Evolutionary conservation across 106 monocot genomes (phyloP), one percentile per base, ranked within the genome.

Genomic region (Alisma plantagoaquatica): DNA sequence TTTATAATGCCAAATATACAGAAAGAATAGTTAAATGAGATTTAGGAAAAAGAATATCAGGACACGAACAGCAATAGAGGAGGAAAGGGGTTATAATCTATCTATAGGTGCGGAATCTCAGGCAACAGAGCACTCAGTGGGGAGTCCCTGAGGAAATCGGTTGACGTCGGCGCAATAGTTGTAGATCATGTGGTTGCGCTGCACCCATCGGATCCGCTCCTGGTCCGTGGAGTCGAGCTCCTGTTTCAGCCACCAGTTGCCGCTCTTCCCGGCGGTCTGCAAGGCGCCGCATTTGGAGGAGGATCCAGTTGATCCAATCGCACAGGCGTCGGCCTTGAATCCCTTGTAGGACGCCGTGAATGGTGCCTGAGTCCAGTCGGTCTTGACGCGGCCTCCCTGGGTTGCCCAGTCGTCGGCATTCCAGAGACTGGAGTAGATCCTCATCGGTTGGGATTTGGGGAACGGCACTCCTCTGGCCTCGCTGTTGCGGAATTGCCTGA

Each of bases 351-450:
- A 17, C 11, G 60, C 30, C 11, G 20, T 31, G 47, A 61, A 61
- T 14, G 60, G 60, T 4, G 60, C 60, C 47, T 48, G 27, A 23
- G 31, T 41, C 60, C 60, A 61, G 45, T 61, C 47, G 3, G 60
- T 61, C 60, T 61, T 61, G 17, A 61, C 60, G 28, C 29, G 60
- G 8, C 60, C 60, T 16, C 60, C 60, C 21, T 15, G 11, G 1
- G 60, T 61, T 1, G 60, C 60, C 60, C 60, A 61, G 11, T 61
- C 46, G 15, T 61, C 60, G 6, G 60, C 60, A 20, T 47, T 48
- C 60, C 60, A 61, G 0, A 61, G 27, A 18, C 47, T 47, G 17
- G 46, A 46, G 60, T 61, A 61, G 47, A 61, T 10, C 30, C 60
- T 31, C 60, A 61, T 61, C 10, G 60, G 30, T 31, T 48, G 60